These are phyloP conservation scores for Fusarium domesticum DNA, from an alignment of 2,329 filamentous ascomycete genomes.

Conservation along the genomic window DNA sequence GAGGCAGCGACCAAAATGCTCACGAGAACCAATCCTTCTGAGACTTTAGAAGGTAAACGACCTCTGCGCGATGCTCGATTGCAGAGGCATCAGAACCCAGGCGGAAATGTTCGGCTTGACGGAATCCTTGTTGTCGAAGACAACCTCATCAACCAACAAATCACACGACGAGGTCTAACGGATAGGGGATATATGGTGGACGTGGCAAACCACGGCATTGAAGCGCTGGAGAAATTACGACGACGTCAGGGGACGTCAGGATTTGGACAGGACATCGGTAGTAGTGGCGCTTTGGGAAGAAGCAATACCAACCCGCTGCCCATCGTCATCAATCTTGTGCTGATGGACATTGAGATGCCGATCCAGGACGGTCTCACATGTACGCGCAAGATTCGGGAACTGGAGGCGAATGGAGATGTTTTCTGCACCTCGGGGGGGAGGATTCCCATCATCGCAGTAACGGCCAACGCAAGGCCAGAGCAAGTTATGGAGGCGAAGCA, in stretches of 20 bases:
- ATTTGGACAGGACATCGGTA: conserved; percentile 8
- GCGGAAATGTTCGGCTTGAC: conserved; percentile 33
- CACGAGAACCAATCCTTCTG: conserved; percentile 22
- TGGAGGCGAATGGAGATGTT: conserved; percentile 55
- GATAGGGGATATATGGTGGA: conserved; percentile 50
- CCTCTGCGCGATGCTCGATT: conserved; percentile 22
- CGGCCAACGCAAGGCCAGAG: conserved; percentile 64
- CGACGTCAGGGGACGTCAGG: conserved; percentile 22
- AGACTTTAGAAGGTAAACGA: conserved; percentile 17
- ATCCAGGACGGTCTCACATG: conserved; percentile 69
- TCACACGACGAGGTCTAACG: conserved; percentile 50
- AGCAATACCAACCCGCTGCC: conserved; percentile 13
- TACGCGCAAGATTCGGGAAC: conserved; percentile 59
- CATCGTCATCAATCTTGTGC: conserved; percentile 55
- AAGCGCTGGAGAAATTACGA: conserved; percentile 50
- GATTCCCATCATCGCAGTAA: conserved; percentile 64
- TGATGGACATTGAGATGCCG: conserved; percentile 79
- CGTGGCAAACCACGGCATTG: conserved; percentile 56
- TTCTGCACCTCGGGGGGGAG: conserved; percentile 43
- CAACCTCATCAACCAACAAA: conserved; percentile 59
- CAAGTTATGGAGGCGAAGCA: conserved; percentile 53
- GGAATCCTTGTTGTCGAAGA: conserved; percentile 58
- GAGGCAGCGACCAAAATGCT: conserved; percentile 35
- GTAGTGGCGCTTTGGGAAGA: conserved; percentile 11
- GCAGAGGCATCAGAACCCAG: conserved; percentile 26